These are phyloP conservation scores for Phlebopus sp. DNA, from an alignment of 1,284 basidiomycete species.

Conservation along the genomic window DNA sequence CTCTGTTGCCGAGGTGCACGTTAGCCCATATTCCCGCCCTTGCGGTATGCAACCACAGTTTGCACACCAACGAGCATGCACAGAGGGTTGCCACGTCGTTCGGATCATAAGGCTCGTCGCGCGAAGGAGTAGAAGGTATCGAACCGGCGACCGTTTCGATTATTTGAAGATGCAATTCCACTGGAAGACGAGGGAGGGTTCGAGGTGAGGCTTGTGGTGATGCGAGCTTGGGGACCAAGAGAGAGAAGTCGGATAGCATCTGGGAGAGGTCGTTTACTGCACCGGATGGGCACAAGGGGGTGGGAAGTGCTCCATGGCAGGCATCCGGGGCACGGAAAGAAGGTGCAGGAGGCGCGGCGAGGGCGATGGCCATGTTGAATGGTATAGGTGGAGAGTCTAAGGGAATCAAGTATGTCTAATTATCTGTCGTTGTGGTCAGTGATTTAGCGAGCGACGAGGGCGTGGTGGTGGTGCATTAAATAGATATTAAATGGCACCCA, in stretches of 20 bases:
- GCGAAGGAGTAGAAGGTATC: conserved; percentile 10
- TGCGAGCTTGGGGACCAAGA: not conserved
- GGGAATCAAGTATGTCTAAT: conserved; percentile 1
- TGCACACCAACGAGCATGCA: conserved; percentile 34
- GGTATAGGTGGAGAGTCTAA: conserved; percentile 13
- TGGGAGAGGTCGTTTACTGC: not conserved
- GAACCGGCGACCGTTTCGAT: conserved; percentile 24
- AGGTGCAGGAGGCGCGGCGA: conserved; percentile 8
- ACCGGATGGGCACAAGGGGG: not conserved
- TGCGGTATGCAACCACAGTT: conserved; percentile 30
- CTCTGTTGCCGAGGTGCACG: conserved; percentile 18
- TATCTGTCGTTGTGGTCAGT: conserved; percentile 1
- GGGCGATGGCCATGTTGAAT: conserved; percentile 15
- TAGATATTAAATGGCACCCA: too few species aligned
- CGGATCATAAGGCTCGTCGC: conserved; percentile 17
- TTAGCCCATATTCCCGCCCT: conserved; percentile 30
- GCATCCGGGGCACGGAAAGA: conserved; percentile 4
- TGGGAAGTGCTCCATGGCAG: not conserved
- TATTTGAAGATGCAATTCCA: conserved; percentile 32
- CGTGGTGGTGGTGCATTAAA: too few species aligned
- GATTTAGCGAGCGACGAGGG: not conserved
- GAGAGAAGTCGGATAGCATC: not conserved
- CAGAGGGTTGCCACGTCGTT: conserved; percentile 25
- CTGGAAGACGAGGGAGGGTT: conserved; percentile 19
- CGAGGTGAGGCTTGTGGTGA: conserved; percentile 8